Base-by-base conservation (phyloP, 495 filamentous ascomycete genomes). In the Aspergillus baeticus region DNA sequence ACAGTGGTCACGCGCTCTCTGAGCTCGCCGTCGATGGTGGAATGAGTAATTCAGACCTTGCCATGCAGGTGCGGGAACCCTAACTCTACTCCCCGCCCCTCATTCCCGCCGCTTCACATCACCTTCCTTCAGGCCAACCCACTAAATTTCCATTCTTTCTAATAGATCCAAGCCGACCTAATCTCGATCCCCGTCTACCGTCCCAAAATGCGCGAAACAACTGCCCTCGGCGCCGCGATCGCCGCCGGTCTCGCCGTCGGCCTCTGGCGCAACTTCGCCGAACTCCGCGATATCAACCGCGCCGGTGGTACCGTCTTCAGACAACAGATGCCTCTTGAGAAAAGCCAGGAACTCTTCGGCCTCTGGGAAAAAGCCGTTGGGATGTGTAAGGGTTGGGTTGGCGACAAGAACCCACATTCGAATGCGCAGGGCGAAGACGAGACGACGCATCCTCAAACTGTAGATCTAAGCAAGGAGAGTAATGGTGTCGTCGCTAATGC, bases 1-100 rank as follows among this genome's bases (percentile, higher is more conserved):
- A 98, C 70, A 92, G 87, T 39, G 85, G 84, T n/a, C 87, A 93
- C 60, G 82, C 84, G 51, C 81, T 97, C 43, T 80, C 84, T 47
- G 81, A 86, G 23, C 82, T 98, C 26, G 88, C 89, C 21, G 93
- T 98, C 26, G 93, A 98, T 69, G 93, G 93, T 47, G 94, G 94
- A 54, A 91, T 98, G 85, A 92, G 87, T 54, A 94, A 91, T 71
- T 96, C 90, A 2, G 87, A 96, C 69, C 76, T 97, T 23, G 88
- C 87, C 69, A 97, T 98, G 94, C 94, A 96, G 81, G 73, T 75
- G 62, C 6, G 48, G 15, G 33, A 38, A 20, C 13, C 33, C 33
- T 15, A 38, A 15, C 11, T n/a, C n/a, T n/a, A n/a, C n/a, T n/a
- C n/a, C n/a, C n/a, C n/a, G 20, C 23, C 14, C 18, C 29, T 6